A percentile compares a stretch with the other conserved stretches of the same genome.
Conservation (phyloP, 768 basidiomycete genomes). For the Boletus insuetus region DNA sequence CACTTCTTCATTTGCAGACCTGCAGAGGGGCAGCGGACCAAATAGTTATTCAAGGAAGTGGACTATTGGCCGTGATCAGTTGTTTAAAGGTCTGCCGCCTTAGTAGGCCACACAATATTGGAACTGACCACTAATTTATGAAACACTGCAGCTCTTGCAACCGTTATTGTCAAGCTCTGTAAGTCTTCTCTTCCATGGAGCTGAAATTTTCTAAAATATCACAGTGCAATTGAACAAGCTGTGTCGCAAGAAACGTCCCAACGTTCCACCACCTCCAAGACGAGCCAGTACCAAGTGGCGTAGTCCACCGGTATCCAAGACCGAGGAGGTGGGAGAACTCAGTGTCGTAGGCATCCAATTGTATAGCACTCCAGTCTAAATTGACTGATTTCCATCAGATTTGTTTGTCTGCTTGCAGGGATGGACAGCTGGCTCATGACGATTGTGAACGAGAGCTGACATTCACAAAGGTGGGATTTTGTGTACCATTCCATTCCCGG, state of each 20-base stretch:
- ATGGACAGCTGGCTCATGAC: slow-evolving; percentile 24
- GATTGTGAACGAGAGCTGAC: slow-evolving; percentile 16
- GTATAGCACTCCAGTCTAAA: not conserved
- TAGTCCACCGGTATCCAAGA: slow-evolving; percentile 3
- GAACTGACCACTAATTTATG: not conserved
- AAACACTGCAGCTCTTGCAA: slow-evolving; percentile 5
- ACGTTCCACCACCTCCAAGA: not conserved
- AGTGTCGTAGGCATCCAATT: slow-evolving; percentile 14
- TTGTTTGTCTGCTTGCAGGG: slow-evolving; percentile 27
- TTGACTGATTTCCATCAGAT: slow-evolving; percentile 8
- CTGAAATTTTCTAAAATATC: not conserved
- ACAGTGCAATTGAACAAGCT: slow-evolving; percentile 12
- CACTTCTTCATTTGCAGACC: slow-evolving; percentile 9
- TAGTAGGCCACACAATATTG: not conserved
- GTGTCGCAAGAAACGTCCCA: not conserved
- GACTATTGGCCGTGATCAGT: slow-evolving; percentile 9
- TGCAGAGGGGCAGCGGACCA: slow-evolving; percentile 12
- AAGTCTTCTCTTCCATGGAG: not conserved
- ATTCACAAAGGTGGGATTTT: slow-evolving; percentile 23
- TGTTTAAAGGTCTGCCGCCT: slow-evolving; percentile 12
- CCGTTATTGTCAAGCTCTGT: slow-evolving; percentile 6
- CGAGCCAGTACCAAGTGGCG: slow-evolving; percentile 6
- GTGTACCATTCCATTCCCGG: not conserved
- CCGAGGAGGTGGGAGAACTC: slow-evolving; percentile 11
- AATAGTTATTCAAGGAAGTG: slow-evolving; percentile 18